These are phyloP conservation scores for Hydnum rufescens DNA, from an alignment of 768 basidiomycete species.

Conservation along the genomic window DNA sequence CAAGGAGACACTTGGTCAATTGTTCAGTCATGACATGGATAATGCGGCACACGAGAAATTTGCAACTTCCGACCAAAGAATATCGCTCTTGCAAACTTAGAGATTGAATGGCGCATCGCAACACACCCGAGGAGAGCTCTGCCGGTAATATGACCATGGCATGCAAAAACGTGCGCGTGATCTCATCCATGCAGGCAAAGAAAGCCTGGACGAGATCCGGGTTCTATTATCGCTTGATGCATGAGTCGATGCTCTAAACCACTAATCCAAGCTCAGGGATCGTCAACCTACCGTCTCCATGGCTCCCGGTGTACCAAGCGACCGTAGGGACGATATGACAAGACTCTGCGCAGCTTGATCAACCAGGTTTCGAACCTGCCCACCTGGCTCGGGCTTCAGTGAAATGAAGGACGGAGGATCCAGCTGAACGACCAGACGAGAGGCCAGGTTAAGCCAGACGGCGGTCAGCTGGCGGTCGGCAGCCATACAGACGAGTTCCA, in stretches of 20 bases:
- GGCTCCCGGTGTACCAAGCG: conserved; percentile 35
- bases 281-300: conserved; percentile 44
- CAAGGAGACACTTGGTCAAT: neutral
- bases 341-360: conserved; percentile 34
- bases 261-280: neutral
- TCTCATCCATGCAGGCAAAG: conserved; percentile 53
- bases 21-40: neutral
- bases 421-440: conserved; percentile 63
- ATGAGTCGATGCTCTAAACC: too few species aligned
- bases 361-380: conserved; percentile 38
- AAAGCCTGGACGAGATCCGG: conserved; percentile 84
- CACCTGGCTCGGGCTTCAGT: conserved; percentile 31
- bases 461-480: conserved; percentile 52
- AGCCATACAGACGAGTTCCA: conserved; percentile 60
- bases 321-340: conserved; percentile 33
- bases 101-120: conserved; percentile 47
- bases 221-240: conserved; percentile 32
- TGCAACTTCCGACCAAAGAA: conserved; percentile 61
- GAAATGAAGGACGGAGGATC: conserved; percentile 40
- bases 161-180: conserved; percentile 13
- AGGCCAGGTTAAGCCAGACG: conserved; percentile 68
- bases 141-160: conserved; percentile 33
- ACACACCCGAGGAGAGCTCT: conserved; percentile 41
- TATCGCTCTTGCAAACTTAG: conserved; percentile 66
- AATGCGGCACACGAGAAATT: conserved; percentile 46